phyloP scores from a whole-genome alignment of 495 filamentous ascomycete species.

The Aspergillus nanangensis region DNA sequence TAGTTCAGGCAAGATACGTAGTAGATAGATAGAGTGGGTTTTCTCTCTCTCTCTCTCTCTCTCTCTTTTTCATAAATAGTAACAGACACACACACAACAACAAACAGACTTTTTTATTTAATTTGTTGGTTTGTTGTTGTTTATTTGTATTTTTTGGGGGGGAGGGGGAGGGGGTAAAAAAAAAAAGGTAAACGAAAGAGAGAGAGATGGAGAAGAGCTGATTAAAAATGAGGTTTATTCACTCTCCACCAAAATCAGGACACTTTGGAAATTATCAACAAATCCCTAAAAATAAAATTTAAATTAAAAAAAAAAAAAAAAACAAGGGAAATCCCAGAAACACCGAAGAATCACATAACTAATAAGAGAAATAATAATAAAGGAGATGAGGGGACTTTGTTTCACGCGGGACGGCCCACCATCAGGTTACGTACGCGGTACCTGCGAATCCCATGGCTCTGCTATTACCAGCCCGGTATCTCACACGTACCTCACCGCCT shows the following conservation, averaged over 20 bases:
- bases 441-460: neutral
- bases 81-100: neutral
- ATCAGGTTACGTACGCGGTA: constrained; percentile 11
- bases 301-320: neutral
- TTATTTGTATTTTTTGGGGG: too few relatives aligned
- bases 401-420: constrained; percentile 14
- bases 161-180: neutral
- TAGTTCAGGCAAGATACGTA: neutral
- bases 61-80: too few relatives aligned
- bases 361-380: constrained; percentile 1
- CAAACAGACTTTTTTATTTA: too few relatives aligned
- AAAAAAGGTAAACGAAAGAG: neutral
- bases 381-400: neutral
- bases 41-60: too few relatives aligned
- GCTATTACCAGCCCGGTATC: neutral
- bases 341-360: neutral
- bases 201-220: neutral
- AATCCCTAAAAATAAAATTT: too few relatives aligned
- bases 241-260: too few relatives aligned
- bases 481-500: neutral
- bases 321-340: neutral
- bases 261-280: too few relatives aligned
- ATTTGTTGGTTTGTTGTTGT: too few relatives aligned
- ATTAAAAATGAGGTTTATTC: too few relatives aligned
- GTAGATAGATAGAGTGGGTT: neutral